Evolutionary conservation across 257 asterid species (phyloP).

Genomic region (Nicotiana undulata): DNA sequence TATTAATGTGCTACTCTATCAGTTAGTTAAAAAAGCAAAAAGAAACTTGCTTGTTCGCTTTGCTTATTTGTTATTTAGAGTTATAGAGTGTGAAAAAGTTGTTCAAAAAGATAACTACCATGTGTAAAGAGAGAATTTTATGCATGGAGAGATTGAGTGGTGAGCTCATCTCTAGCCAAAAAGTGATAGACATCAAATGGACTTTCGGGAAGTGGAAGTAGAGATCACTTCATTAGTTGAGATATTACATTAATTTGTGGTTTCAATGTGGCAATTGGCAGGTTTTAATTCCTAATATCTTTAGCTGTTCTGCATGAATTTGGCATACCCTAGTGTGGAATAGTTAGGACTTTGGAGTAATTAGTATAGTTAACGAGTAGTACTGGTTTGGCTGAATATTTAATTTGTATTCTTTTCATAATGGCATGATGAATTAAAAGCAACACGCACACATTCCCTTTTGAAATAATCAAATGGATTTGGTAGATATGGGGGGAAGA

Average conservation of each 20-base stretch:
- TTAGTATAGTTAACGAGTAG: not conserved
- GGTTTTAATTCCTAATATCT: not conserved
- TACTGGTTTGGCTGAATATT: not conserved
- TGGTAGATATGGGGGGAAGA: not conserved
- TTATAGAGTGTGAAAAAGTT: slow-evolving; percentile 14
- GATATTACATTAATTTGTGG: not conserved
- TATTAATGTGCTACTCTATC: slow-evolving; percentile 8
- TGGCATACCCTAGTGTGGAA: not conserved
- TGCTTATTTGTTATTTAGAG: slow-evolving; percentile 12
- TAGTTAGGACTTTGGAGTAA: not conserved
- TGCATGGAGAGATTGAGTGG: slow-evolving; percentile 16
- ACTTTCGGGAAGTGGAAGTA: not conserved
- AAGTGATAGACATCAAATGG: not conserved
- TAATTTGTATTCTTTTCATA: not conserved
- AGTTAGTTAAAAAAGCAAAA: not conserved
- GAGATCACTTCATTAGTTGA: not conserved
- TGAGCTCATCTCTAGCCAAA: slow-evolving; percentile 25
- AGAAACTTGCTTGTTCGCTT: not conserved
- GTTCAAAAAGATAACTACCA: not conserved
- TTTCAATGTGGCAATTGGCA: not conserved
- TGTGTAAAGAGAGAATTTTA: not conserved
- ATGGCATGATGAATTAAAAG: slow-evolving; percentile 9
- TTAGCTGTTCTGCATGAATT: not conserved
- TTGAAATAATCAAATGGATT: slow-evolving; percentile 4
- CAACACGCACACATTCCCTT: slow-evolving; percentile 9